phyloP scores from a whole-genome alignment of 768 basidiomycete species.

The Rubroboletus satanas region DNA sequence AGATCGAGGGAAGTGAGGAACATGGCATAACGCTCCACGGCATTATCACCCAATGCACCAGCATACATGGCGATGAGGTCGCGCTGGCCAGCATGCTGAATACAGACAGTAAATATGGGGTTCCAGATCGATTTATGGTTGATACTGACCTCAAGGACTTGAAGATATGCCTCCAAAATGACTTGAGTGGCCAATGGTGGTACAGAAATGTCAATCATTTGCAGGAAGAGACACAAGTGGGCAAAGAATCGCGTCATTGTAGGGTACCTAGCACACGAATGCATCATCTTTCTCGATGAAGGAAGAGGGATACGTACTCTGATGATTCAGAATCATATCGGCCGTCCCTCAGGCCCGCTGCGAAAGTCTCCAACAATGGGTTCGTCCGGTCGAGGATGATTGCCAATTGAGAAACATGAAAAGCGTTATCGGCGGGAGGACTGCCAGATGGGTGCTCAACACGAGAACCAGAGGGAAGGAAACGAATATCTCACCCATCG shows the following conservation, averaged over 20 bases:
- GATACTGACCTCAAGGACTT: conserved; percentile 70
- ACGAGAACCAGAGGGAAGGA: background rate
- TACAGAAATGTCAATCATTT: conserved; percentile 71
- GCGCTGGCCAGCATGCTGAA: conserved; percentile 68
- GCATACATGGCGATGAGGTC: conserved; percentile 93
- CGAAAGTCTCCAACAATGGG: conserved; percentile 65
- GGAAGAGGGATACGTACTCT: conserved; percentile 47
- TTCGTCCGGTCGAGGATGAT: conserved; percentile 73
- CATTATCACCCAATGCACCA: conserved; percentile 83
- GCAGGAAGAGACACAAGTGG: conserved; percentile 85
- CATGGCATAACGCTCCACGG: conserved; percentile 86
- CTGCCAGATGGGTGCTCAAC: conserved; percentile 30
- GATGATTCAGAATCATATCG: conserved; percentile 44
- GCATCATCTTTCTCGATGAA: background rate
- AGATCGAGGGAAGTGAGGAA: conserved; percentile 81
- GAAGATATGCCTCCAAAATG: conserved; percentile 86
- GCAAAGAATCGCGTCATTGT: conserved; percentile 87
- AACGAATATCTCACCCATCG: conserved; percentile 52
- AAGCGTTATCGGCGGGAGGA: conserved; percentile 65
- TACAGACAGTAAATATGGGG: background rate
- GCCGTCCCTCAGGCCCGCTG: conserved; percentile 50
- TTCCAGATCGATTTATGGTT: background rate
- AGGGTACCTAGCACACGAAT: conserved; percentile 47
- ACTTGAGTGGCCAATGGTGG: conserved; percentile 72
- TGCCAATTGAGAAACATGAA: conserved; percentile 77